Evolutionary conservation across 106 monocot species (phyloP), one percentile per base, ranked within the genome.

Genomic region (Acorus gramineus): DNA sequence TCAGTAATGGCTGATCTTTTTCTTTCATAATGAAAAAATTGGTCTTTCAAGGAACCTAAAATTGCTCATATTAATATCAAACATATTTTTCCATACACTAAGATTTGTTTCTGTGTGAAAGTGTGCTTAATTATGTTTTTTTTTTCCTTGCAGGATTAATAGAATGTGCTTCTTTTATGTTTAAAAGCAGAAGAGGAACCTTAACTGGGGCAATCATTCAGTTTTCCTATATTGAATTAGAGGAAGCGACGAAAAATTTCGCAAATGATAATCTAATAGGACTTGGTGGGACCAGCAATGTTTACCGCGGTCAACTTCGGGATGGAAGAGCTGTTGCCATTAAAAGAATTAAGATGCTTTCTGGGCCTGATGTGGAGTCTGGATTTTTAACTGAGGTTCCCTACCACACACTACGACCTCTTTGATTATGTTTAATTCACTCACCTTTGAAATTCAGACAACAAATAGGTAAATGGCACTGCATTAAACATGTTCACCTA

Each of bases 141-240:
- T 28, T 28, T 28, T 55, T 44, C 60, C 0, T 7, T 63, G 47
- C 86, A 91, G 91, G 68, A 60, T 66, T 83, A 62, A 51, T 79
- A 58, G 49, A 46, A 10, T 69, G 57, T 60, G 43, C 73, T 58
- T 71, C 61, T 57, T 61, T 63, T 54, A 14, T 85, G 9, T 75
- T 72, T 68, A 56, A 54, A 58, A 74, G 69, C 47, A 77, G 74
- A 70, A 72, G 14, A 14, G 73, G 65, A 70, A 72, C 59, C 4
- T 51, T 84, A 42, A 77, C 75, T 65, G 81, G 89, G 50, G 51
- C 64, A 52, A 84, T 83, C 28, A 48, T 67, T 10, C 79, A 73
- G 71, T 95, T 95, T 79, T 85, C 90, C 53, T 95, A 76, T 75
- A 48, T 44, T 51, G 90, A 95, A 69, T 71, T 95, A 56, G 90